Conservation (phyloP, 768 basidiomycete genomes). For the Leccinum imitatum region DNA sequence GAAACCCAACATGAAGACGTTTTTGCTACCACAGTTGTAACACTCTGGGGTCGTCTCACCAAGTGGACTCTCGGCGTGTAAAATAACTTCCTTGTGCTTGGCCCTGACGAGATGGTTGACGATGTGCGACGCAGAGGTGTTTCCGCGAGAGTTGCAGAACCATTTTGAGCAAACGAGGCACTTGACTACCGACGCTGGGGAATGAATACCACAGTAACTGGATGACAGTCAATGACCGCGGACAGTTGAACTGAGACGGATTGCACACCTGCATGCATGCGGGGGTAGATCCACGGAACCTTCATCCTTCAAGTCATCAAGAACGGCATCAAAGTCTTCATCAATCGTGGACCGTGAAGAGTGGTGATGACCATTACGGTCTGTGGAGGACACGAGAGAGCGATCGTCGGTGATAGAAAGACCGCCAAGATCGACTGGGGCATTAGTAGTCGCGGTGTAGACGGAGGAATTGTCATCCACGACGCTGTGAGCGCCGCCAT, state of each 20-base stretch:
- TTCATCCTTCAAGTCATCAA: slow-evolving; percentile 89
- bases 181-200: slow-evolving; percentile 95
- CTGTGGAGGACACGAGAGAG: slow-evolving; percentile 41
- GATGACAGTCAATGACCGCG: slow-evolving; percentile 8
- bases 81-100: slow-evolving; percentile 97
- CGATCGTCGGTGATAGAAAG: slow-evolving; percentile 70
- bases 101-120: slow-evolving; percentile 99
- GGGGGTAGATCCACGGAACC: slow-evolving; percentile 75
- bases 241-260: slow-evolving; percentile 2
- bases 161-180: slow-evolving; percentile 90
- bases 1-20: slow-evolving; percentile 99
- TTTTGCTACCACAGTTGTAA: slow-evolving; percentile 99
- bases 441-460: slow-evolving; percentile 70
- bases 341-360: slow-evolving; percentile 46
- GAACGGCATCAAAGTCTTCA: slow-evolving; percentile 86
- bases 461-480: slow-evolving; percentile 82
- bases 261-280: slow-evolving; percentile 90
- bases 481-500: slow-evolving; percentile 64
- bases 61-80: slow-evolving; percentile 92
- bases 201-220: slow-evolving; percentile 98
- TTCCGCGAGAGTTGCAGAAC: slow-evolving; percentile 99
- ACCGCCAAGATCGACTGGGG: slow-evolving; percentile 59
- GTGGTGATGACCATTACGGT: slow-evolving; percentile 38
- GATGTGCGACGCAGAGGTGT: slow-evolving; percentile 97
- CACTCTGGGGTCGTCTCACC: slow-evolving; percentile 99